Evolutionary conservation across 1,284 basidiomycete species (phyloP).

Genomic region (Tausonia pullulans): DNA sequence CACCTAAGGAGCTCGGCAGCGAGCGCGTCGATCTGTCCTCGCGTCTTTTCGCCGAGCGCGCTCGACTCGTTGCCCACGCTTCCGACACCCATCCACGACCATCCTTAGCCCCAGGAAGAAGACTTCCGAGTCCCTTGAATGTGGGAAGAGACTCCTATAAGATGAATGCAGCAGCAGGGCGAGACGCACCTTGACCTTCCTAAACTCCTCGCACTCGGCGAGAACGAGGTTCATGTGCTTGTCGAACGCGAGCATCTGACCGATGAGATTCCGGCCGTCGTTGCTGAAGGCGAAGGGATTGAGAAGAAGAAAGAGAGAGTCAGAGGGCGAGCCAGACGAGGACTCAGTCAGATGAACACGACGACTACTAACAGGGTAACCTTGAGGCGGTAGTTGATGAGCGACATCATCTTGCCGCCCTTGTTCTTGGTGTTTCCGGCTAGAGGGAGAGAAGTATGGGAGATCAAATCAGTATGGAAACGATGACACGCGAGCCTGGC

Average conservation of each 20-base stretch:
- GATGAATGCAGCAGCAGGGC: neutral
- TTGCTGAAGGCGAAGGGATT: conserved; percentile 38
- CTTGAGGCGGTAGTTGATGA: conserved; percentile 96
- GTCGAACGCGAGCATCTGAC: conserved; percentile 99
- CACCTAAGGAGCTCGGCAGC: no score
- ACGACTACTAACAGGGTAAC: conserved; percentile 58
- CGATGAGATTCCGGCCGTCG: conserved; percentile 89
- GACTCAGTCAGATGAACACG: no score
- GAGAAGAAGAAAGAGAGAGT: neutral
- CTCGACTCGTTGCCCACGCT: neutral
- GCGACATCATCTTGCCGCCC: conserved; percentile 93
- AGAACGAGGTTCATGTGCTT: conserved; percentile 99
- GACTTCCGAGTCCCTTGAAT: neutral
- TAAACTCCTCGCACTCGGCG: conserved; percentile 92
- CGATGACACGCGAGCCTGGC: no score
- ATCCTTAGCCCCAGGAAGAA: neutral
- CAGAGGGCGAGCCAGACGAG: neutral
- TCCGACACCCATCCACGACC: neutral
- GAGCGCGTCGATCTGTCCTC: no score
- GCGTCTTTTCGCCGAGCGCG: neutral
- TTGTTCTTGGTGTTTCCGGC: conserved; percentile 59
- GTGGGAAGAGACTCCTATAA: neutral
- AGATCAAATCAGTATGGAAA: neutral
- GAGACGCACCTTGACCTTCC: conserved; percentile 50
- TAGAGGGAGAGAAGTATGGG: neutral